phyloP scores from a whole-genome alignment of 2,329 filamentous ascomycete species.

The Phialophora macrospora region DNA sequence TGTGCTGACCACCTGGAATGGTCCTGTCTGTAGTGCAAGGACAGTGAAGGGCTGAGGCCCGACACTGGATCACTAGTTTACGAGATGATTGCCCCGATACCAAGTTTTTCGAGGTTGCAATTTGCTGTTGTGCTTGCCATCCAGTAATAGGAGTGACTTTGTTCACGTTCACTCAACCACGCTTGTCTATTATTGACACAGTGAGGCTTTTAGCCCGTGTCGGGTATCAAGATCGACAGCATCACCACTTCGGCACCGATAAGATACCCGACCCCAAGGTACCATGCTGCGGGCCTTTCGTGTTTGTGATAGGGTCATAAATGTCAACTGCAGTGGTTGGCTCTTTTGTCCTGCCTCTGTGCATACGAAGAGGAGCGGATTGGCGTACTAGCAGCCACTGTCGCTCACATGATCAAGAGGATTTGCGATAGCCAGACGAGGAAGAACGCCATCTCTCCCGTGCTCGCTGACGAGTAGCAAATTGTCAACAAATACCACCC shows the following conservation, averaged over 20 bases:
- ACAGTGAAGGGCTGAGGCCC: neutral
- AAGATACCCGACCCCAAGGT: slow-evolving; percentile 2
- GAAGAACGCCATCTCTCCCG: neutral
- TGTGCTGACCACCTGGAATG: neutral
- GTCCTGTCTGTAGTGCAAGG: neutral
- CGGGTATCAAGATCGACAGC: slow-evolving; percentile 8
- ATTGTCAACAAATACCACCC: neutral
- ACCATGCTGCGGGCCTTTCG: slow-evolving; percentile 7
- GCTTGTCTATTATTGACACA: neutral
- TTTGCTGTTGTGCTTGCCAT: slow-evolving; percentile 2
- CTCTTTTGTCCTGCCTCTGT: neutral
- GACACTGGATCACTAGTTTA: neutral
- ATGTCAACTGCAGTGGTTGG: neutral
- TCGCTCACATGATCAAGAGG: neutral
- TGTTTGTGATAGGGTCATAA: neutral
- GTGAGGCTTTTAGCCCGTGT: slow-evolving; percentile 8
- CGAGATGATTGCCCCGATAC: neutral
- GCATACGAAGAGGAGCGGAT: neutral
- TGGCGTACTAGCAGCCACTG: neutral
- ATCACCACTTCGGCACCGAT: slow-evolving; percentile 3
- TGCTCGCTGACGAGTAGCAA: neutral
- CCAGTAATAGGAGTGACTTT: neutral
- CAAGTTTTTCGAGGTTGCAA: neutral
- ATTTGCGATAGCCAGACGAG: neutral
- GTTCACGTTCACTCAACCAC: neutral